phyloP scores from a whole-genome alignment of 176 grass and related monocot genomes.

The Oryza punctata region DNA sequence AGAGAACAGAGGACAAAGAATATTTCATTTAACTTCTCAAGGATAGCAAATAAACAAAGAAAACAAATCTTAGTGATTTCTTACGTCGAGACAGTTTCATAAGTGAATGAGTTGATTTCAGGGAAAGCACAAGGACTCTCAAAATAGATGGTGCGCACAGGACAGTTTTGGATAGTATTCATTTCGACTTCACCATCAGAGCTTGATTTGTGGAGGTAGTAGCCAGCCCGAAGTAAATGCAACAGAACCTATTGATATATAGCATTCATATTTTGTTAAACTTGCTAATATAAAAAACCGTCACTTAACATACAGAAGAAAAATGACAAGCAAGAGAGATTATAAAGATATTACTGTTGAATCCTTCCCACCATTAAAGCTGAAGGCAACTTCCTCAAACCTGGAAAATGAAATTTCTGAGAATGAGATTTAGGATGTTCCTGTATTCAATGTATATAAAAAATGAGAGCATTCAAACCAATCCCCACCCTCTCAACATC shows the following conservation, averaged over 20 bases:
- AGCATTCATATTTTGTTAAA: conserved; percentile 30
- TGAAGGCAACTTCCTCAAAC: conserved; percentile 92
- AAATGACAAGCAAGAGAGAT: conserved; percentile 33
- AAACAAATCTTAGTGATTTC: conserved; percentile 31
- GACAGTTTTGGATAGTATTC: conserved; percentile 65
- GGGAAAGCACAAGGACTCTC: conserved; percentile 90
- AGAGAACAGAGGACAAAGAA: conserved; percentile 26
- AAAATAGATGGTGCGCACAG: conserved; percentile 94
- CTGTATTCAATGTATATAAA: neutral
- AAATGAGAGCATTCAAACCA: neutral
- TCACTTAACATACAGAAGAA: conserved; percentile 13
- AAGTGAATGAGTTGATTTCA: conserved; percentile 96
- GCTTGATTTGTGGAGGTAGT: conserved; percentile 77
- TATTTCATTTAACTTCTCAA: conserved; percentile 33
- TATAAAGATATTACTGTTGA: conserved; percentile 79
- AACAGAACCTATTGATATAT: conserved; percentile 69
- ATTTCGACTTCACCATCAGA: conserved; percentile 43
- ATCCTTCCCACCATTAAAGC: conserved; percentile 99
- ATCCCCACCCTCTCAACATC: neutral
- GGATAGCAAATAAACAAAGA: conserved; percentile 30
- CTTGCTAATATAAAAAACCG: conserved; percentile 16
- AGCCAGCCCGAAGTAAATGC: conserved; percentile 96
- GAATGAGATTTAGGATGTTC: conserved; percentile 23
- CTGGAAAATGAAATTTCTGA: conserved; percentile 53
- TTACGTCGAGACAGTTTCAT: conserved; percentile 82